Evolutionary conservation across 1,284 basidiomycete species (phyloP), one percentile per base, ranked within the genome.

Genomic region (Takashimella koratensis): DNA sequence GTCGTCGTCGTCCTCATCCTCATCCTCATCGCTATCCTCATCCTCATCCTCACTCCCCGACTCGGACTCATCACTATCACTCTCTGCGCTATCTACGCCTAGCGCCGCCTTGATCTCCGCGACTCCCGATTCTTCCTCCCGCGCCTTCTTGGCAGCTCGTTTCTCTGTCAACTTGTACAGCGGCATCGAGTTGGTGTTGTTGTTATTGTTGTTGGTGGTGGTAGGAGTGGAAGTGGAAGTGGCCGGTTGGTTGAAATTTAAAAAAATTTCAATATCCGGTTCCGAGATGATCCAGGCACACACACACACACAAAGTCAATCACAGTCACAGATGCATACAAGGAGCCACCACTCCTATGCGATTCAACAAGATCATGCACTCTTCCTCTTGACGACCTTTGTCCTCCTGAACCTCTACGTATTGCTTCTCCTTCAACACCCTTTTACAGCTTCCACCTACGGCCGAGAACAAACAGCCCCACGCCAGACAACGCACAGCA

Each of bases 81-180:
- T 52, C 12, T 54, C 59, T 42, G 39, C 51, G 30, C 59, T 53
- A 79, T 77, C 27, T 77, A 88, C 87, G 2, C 84, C 86, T 62
- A 66, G 54, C 27, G 46, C 54, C 20, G 49, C 57, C 51, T 67
- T 63, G n/a, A 66, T 19, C 21, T 82, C 83, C 53, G 89, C 83
- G 5, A 89, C 66, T 0, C 86, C 87, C 27, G 85, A 78, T 50
- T 83, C 82, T 67, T 86, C 86, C 57, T 87, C 86, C 60, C 85
- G 79, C 66, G 85, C 80, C 57, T 80, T 81, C 63, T 82, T 85
- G 64, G 80, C 80, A 36, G 81, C 79, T 50, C 86, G 81, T 70
- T 84, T 87, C 62, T 85, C 83, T 8, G 89, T 81, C 56, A 88
- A 82, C 77, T 92, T 91, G 80, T 89, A 93, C 84, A 94, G 56